Evolutionary conservation across 805 yeast species (phyloP).

Genomic region (Ogataea populi-albae): DNA sequence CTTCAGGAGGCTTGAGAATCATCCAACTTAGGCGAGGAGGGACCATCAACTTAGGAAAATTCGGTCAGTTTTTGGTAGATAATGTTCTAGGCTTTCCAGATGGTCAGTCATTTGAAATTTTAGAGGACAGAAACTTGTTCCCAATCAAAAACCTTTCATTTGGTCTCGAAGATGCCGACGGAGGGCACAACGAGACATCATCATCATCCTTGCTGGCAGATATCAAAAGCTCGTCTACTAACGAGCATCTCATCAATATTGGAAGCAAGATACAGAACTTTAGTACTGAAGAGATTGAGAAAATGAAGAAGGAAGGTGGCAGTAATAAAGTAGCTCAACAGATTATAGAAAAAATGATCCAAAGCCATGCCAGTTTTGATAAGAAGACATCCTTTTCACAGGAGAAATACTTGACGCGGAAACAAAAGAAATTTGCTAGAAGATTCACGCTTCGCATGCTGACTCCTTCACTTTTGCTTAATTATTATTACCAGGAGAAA

Average conservation of each 20-base stretch:
- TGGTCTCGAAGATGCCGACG: conserved; percentile 23
- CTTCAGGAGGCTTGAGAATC: conserved; percentile 76
- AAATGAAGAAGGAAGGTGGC: conserved; percentile 69
- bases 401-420: conserved; percentile 86
- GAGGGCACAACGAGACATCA: conserved; percentile 22
- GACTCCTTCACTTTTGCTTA: conserved; percentile 66
- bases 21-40: conserved; percentile 63
- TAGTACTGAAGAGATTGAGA: conserved; percentile 78
- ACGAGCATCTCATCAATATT: conserved; percentile 63
- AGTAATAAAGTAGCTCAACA: conserved; percentile 63
- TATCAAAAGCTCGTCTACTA: conserved; percentile 49
- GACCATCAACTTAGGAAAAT: conserved; percentile 77
- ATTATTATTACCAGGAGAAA: conserved; percentile 67
- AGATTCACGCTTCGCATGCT: conserved; percentile 79
- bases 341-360: conserved; percentile 77
- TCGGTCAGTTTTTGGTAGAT: conserved; percentile 78
- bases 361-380: conserved; percentile 81
- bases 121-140: conserved; percentile 49
- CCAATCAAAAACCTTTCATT: conserved; percentile 43
- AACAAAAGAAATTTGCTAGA: conserved; percentile 86
- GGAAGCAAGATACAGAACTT: conserved; percentile 73
- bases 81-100: conserved; percentile 76
- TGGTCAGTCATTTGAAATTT: conserved; percentile 87
- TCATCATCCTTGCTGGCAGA: conserved; percentile 18
- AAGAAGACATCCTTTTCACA: conserved; percentile 88